Evolutionary conservation across 768 basidiomycete genomes (phyloP), one percentile per base, ranked within the genome.

Genomic region (Lactarius vividus): DNA sequence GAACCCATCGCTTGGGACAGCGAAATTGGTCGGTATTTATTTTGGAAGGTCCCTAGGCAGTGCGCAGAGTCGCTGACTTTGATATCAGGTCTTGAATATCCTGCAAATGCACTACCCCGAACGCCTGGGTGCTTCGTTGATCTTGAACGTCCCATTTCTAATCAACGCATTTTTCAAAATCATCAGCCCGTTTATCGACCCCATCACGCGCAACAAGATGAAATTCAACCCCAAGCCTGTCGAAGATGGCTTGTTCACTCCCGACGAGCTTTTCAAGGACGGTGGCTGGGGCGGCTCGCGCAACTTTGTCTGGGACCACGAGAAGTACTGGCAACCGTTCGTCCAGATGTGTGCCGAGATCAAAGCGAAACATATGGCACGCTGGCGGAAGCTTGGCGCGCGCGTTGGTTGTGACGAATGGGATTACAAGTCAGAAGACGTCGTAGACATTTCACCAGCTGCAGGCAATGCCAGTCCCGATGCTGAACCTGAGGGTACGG

Each of bases 51-150:
- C 31, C 33, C 9, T 35, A 33, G 10, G 23, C 18, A 15, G 31
- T 3, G 28, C 11, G 49, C 13, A 31, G 67, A 35, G 42, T 63
- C 37, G 56, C 49, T 18, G 16, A 23, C 15, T 55, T 10, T 56
- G 37, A 57, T 62, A 42, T n/a, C 54, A 75, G 73, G 72, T 75
- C 31, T 62, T 76, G 3, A 71, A 81, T 74, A 88, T 92, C 70
- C 80, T 93, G 16, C 92, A 93, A 71, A 83, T 85, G 28, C 91
- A 94, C 73, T 94, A 93, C 71, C 92, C 92, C 0, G 94, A 96
- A 74, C 86, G 94, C 4, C 85, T 96, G 39, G 92, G 91, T 33
- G 74, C 75, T 33, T 84, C 92, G 1, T 75, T 92, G 52, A 85
- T 94, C 71, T 80, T 88, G 65, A 91, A 94, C 71, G 82, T 94